Evolutionary conservation across 176 grass and related monocot genomes (phyloP).

Genomic region (Neostapfia colusana): DNA sequence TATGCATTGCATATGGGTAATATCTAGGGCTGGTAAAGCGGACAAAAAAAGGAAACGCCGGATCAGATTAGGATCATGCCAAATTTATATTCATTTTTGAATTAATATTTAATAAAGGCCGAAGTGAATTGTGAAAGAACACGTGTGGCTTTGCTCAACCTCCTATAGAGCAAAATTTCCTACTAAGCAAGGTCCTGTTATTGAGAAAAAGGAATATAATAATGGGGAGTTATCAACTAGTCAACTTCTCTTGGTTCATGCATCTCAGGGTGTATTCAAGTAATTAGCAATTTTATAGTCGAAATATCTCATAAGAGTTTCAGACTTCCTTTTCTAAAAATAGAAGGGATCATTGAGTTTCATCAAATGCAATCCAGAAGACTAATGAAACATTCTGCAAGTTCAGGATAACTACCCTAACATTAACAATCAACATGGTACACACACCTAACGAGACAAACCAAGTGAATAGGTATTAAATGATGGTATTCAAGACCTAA

Average conservation of each 20-base stretch:
- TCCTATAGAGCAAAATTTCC: slow-evolving; percentile 28
- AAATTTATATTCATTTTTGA: no score
- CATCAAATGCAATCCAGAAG: background rate
- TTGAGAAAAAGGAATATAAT: background rate
- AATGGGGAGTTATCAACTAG: background rate
- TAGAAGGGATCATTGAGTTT: background rate
- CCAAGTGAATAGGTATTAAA: no score
- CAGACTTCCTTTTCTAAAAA: background rate
- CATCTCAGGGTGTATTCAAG: background rate
- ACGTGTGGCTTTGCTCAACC: slow-evolving; percentile 85
- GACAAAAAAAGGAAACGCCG: no score
- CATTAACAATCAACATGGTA: no score
- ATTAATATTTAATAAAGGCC: no score
- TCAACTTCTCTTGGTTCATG: background rate
- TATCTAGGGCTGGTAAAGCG: background rate
- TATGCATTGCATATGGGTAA: background rate
- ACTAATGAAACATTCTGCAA: background rate
- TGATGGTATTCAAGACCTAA: no score
- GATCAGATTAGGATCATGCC: no score
- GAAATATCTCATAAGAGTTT: background rate
- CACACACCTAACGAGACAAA: no score
- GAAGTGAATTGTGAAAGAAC: no score
- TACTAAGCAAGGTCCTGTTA: background rate
- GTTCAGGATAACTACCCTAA: no score
- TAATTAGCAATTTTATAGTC: background rate